Evolutionary conservation across 306 rosid genomes (phyloP).

Genomic region (Medicago arabica): DNA sequence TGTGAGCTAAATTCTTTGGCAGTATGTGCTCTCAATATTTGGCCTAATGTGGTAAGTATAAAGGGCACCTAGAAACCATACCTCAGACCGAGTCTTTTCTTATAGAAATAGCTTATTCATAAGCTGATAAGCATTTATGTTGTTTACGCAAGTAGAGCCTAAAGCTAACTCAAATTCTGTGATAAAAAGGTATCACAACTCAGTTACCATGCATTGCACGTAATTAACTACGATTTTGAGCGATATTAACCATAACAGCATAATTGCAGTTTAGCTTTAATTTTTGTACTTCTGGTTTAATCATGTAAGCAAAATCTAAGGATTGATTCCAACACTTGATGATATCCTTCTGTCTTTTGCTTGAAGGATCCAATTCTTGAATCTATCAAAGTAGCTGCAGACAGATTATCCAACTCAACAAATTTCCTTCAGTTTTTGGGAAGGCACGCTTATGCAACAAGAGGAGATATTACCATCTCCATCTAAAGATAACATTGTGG

Average conservation of each 20-base stretch:
- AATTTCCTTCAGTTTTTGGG: constrained; percentile 85
- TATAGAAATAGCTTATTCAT: too few relatives aligned
- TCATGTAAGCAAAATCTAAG: constrained; percentile 7
- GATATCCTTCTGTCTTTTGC: constrained; percentile 12
- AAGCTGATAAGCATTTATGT: too few relatives aligned
- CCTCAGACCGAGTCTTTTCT: too few relatives aligned
- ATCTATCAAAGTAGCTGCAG: constrained; percentile 78
- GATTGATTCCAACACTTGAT: constrained; percentile 25
- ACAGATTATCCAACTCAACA: constrained; percentile 80
- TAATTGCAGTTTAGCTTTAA: too few relatives aligned
- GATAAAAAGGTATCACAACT: too few relatives aligned
- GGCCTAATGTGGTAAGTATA: constrained; percentile 52
- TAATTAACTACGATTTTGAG: too few relatives aligned
- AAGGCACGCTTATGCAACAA: constrained; percentile 83
- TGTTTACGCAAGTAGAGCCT: too few relatives aligned
- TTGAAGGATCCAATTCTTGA: constrained; percentile 82
- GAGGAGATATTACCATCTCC: constrained; percentile 65
- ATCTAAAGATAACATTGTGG: constrained; percentile 57
- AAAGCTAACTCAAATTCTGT: too few relatives aligned
- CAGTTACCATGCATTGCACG: too few relatives aligned
- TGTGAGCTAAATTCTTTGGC: constrained; percentile 62
- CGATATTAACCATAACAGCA: too few relatives aligned
- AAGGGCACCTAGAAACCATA: not conserved
- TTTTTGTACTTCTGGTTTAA: not conserved
- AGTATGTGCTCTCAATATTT: constrained; percentile 55